Evolutionary conservation across 306 rosid genomes (phyloP), one percentile per base, ranked within the genome.

Genomic region (Sicyos baderoa): DNA sequence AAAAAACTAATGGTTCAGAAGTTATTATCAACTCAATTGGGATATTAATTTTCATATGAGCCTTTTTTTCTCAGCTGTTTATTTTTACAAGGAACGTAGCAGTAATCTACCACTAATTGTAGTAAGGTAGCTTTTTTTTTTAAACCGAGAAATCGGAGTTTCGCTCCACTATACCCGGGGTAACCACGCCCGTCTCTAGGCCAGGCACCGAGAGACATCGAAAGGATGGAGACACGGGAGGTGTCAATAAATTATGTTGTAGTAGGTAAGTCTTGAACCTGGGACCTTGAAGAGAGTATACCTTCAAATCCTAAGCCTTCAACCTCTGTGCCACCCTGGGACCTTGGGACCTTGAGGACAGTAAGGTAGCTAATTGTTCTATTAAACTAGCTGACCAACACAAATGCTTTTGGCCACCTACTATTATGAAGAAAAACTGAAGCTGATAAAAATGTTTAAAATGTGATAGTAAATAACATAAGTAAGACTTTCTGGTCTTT

Each of bases 401-500:
- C 66, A 59, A 57, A 25, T 32, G 35, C 45, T 59, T 53, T 54
- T 29, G 22, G 47, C 21, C 48, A 60, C 48, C 47, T 35, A n/a
- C 67, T 2, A n/a, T 60, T 60, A 60, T 16, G 37, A 32, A 60
- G 15, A 16, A 6, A 4, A 54, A 60, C n/a, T 60, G 66, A 14
- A 60, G 23, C 23, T 60, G 9, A 60, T n/a, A 35, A 60, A 58
- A 60, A 59, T 35, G 22, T 32, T 27, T 60, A 14, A 59, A 32
- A 59, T 59, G 47, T 17, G 67, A 32, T 9, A 27, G 15, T 7
- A 4, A 16, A 4, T 37, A 57, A 57, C 37, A 12, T 56, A 23
- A 57, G 40, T 57, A 57, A 23, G 18, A 59, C 66, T 60, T 60
- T 60, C 4, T 17, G 23, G 48, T n/a, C 67, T 60, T 60, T n/a